Conservation (phyloP, 163 green algal genomes). For the Prototheca cutis region DNA sequence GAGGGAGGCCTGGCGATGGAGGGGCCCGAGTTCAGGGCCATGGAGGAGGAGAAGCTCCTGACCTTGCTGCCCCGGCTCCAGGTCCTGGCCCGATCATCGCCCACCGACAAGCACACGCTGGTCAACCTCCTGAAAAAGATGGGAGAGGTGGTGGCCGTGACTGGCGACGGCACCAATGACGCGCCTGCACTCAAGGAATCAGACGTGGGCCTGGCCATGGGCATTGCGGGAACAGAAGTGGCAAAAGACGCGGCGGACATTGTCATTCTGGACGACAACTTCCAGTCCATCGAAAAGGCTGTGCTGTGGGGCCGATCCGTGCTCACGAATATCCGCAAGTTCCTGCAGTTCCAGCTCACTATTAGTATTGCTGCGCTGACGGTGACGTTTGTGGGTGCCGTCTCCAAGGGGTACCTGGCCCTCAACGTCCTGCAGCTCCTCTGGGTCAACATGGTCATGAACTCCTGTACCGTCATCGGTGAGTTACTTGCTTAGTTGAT, state of each 20-base stretch:
- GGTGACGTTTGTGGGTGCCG: slow-evolving; percentile 80
- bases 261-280: slow-evolving; percentile 98
- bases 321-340: slow-evolving; percentile 97
- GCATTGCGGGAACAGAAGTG: slow-evolving; percentile 86
- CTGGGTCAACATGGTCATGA: slow-evolving; percentile 99
- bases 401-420: slow-evolving; percentile 68
- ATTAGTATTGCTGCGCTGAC: slow-evolving; percentile 94
- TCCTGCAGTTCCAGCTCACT: slow-evolving; percentile 91
- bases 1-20: slow-evolving; percentile 72
- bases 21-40: slow-evolving; percentile 74
- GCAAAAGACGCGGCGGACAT: slow-evolving; percentile 97
- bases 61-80: slow-evolving; percentile 45
- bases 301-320: slow-evolving; percentile 92
- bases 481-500: no score
- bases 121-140: slow-evolving; percentile 70
- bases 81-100: slow-evolving; percentile 85
- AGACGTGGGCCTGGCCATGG: slow-evolving; percentile 92
- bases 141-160: slow-evolving; percentile 71
- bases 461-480: slow-evolving; percentile 78
- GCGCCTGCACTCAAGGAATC: slow-evolving; percentile 91
- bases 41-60: slow-evolving; percentile 59
- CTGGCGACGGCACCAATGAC: slow-evolving; percentile 93
- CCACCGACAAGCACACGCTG: slow-evolving; percentile 84
- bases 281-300: slow-evolving; percentile 85
- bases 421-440: slow-evolving; percentile 94